Evolutionary conservation across 1,139 yeast species (phyloP), one percentile per base, ranked within the genome.

Genomic region (Lipomyces yarrowii): DNA sequence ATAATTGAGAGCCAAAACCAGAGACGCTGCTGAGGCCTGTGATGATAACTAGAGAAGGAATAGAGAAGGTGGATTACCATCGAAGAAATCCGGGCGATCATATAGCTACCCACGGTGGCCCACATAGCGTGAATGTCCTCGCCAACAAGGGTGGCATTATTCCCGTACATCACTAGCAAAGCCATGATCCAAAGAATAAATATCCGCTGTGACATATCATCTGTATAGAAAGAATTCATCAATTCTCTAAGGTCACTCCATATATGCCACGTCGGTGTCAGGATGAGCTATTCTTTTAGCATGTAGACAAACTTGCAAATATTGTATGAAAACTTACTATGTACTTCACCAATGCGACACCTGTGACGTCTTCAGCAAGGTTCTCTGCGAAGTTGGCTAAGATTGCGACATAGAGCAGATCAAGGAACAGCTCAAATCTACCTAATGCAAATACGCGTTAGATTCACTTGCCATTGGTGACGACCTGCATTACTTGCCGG

Each of bases 231-330:
- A 73, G 86, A 86, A 74, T 87, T 86, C 80, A 86, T 85, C 21
- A 86, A 83, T 69, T 87, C 90, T 72, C 86, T 85, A 67, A 87
- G 79, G 72, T 87, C 90, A 42, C 83, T 78, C 90, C 91, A 87
- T 33, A 87, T 84, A 33, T 83, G 83, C 85, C 87, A 87, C 15
- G 86, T 82, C 0, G 89, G 90, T 23, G 84, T 10, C 15, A 58
- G 37, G 23, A 58, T 58, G n/a, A 58, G 56, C 61, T 58, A 18
- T 18, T 42, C 21, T 10, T 11, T 57, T 21, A 57, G 53, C 42
- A 7, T 26, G 4, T 15, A 8, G 42, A 18, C 39, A n/a, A n/a
- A 33, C 30, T 26, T 26, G 30, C 48, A 21, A 18, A 11, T 1
- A 13, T 23, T 13, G n/a, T 26, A 26, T 26, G 30, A 26, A n/a